Conservation (phyloP, 129 eudicot genomes). For the Flaveria bidentis region DNA sequence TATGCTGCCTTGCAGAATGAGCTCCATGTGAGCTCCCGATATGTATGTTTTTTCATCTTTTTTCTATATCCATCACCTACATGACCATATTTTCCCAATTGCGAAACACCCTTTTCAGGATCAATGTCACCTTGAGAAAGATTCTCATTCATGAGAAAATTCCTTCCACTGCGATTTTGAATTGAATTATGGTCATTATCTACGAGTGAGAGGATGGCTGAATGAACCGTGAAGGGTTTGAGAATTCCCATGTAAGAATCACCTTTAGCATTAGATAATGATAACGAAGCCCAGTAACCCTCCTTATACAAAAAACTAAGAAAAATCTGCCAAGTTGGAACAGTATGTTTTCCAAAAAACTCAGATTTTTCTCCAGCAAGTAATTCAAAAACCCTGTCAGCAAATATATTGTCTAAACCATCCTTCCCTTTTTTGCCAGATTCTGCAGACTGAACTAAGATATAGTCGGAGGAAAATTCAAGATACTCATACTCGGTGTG, state of each 20-base stretch:
- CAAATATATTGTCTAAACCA: constrained; percentile 36
- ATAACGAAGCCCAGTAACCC: constrained; percentile 65
- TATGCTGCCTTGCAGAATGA: constrained; percentile 64
- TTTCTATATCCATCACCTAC: constrained; percentile 46
- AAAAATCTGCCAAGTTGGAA: constrained; percentile 82
- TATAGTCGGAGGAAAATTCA: constrained; percentile 23
- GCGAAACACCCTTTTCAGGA: constrained; percentile 41
- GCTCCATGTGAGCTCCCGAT: constrained; percentile 68
- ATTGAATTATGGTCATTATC: constrained; percentile 24
- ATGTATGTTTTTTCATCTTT: constrained; percentile 40
- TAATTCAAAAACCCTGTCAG: constrained; percentile 63
- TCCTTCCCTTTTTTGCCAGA: constrained; percentile 47
- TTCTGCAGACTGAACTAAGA: constrained; percentile 51
- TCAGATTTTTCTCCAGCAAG: constrained; percentile 44
- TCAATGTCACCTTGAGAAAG: constrained; percentile 30
- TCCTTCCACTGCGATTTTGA: constrained; percentile 22
- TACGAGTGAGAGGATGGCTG: constrained; percentile 51
- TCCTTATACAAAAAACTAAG: constrained; percentile 63
- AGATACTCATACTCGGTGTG: constrained; percentile 27
- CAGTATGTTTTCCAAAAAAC: constrained; percentile 17
- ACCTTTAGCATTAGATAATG: constrained; percentile 55
- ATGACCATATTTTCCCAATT: constrained; percentile 38
- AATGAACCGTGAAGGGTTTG: constrained; percentile 73
- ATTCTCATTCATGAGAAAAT: constrained; percentile 9
- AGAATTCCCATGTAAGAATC: constrained; percentile 53